phyloP scores from a whole-genome alignment of 208 protist species.

The Acanthamoeba triangularis region DNA sequence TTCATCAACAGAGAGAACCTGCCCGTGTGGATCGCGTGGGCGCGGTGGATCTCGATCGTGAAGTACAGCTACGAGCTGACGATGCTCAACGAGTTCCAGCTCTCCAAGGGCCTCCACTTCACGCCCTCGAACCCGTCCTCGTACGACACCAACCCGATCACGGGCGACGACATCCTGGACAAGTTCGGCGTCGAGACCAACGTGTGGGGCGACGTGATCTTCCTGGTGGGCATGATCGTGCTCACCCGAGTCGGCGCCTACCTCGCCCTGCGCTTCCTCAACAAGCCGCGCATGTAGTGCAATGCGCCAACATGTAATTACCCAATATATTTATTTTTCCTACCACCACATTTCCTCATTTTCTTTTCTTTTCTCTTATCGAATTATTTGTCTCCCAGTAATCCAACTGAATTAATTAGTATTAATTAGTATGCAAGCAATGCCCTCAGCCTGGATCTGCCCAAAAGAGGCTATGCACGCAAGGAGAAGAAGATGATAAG shows the following conservation, averaged over 20 bases:
- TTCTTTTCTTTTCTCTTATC: too few relatives aligned
- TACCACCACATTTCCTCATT: too few relatives aligned
- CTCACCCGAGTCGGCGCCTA: conserved; percentile 37
- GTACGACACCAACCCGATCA: conserved; percentile 54
- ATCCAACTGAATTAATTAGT: too few relatives aligned
- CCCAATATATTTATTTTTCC: too few relatives aligned
- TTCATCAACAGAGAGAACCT: conserved; percentile 68
- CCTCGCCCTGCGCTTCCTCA: conserved; percentile 65
- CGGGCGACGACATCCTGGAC: conserved; percentile 38
- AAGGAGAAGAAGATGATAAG: too few relatives aligned
- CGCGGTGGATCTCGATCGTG: conserved; percentile 74
- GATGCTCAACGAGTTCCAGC: conserved; percentile 73
- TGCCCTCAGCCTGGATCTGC: too few relatives aligned
- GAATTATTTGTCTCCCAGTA: too few relatives aligned
- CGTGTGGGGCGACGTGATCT: conserved; percentile 61
- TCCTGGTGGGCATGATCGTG: conserved; percentile 65
- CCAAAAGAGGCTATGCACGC: too few relatives aligned
- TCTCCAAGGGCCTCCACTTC: conserved; percentile 32
- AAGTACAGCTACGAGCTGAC: conserved; percentile 78
- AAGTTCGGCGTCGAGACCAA: conserved; percentile 47
- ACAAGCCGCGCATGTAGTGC: conserved; percentile 61
- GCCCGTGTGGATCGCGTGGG: conserved; percentile 75
- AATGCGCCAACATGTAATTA: too few relatives aligned
- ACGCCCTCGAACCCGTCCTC: conserved; percentile 1
- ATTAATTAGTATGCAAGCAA: too few relatives aligned